phyloP scores from a whole-genome alignment of 202 grass and related monocot genomes.

The Saccharum hybrid region DNA sequence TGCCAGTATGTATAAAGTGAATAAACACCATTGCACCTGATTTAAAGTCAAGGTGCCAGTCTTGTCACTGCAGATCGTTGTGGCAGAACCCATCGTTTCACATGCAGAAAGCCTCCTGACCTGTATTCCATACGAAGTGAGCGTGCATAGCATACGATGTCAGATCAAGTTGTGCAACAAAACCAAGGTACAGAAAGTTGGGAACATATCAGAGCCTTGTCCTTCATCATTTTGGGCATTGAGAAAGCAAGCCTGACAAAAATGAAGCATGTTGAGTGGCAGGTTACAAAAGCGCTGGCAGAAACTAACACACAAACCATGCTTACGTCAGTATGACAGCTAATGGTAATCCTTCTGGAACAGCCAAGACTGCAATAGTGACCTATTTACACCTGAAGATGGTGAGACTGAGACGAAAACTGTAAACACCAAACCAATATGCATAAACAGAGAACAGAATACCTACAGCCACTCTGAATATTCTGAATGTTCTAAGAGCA shows the following conservation, averaged over 20 bases:
- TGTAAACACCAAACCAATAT: constrained; percentile 6
- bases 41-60: constrained; percentile 94
- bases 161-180: not conserved
- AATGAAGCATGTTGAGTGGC: constrained; percentile 41
- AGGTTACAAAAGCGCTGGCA: not conserved
- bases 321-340: constrained; percentile 96
- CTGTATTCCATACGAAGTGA: constrained; percentile 50
- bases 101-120: constrained; percentile 94
- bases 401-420: constrained; percentile 44
- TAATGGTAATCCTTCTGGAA: constrained; percentile 97
- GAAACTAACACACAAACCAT: constrained; percentile 30
- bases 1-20: constrained; percentile 7
- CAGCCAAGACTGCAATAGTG: constrained; percentile 95
- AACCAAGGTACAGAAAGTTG: constrained; percentile 1
- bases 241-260: constrained; percentile 83
- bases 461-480: constrained; percentile 93
- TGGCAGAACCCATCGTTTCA: constrained; percentile 99
- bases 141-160: not conserved
- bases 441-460: constrained; percentile 28
- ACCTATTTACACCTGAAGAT: constrained; percentile 61
- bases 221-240: constrained; percentile 98
- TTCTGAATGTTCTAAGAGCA: too few species aligned
- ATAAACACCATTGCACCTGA: constrained; percentile 58
- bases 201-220: constrained; percentile 82
- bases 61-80: constrained; percentile 99